Conservation (phyloP, 176 grass and related monocot genomes). For the Avena insularis region DNA sequence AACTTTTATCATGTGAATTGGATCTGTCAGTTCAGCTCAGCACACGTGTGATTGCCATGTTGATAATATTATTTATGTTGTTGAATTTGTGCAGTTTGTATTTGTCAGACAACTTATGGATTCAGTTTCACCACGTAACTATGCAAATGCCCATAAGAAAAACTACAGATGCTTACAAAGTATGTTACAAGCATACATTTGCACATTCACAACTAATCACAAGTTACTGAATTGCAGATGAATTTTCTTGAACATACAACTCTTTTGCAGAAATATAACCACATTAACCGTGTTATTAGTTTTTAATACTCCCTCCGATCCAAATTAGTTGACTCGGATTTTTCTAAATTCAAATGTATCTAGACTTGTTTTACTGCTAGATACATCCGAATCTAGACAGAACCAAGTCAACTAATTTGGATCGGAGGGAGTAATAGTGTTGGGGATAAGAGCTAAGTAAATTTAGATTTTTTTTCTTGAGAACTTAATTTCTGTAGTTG, state of each 20-base stretch:
- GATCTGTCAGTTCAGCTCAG: slow-evolving; percentile 28
- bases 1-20: slow-evolving; percentile 31
- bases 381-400: no score
- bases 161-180: slow-evolving; percentile 1
- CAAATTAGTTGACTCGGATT: no score
- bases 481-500: neutral
- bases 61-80: slow-evolving; percentile 26
- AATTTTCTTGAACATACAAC: slow-evolving; percentile 24
- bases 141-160: slow-evolving; percentile 1
- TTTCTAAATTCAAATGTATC: no score
- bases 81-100: slow-evolving; percentile 19
- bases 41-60: neutral
- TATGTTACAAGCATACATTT: slow-evolving; percentile 15
- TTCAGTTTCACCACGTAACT: slow-evolving; percentile 20
- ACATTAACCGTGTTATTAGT: neutral
- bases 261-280: slow-evolving; percentile 3
- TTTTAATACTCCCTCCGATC: neutral
- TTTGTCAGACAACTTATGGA: neutral
- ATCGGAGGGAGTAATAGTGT: neutral
- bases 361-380: no score
- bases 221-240: slow-evolving; percentile 17
- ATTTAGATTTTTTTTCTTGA: neutral
- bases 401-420: no score
- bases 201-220: neutral
- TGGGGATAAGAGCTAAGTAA: slow-evolving; percentile 13